Evolutionary conservation across 2,329 filamentous ascomycete genomes (phyloP), one percentile per base, ranked within the genome.

Genomic region (Diaporthe destruens): DNA sequence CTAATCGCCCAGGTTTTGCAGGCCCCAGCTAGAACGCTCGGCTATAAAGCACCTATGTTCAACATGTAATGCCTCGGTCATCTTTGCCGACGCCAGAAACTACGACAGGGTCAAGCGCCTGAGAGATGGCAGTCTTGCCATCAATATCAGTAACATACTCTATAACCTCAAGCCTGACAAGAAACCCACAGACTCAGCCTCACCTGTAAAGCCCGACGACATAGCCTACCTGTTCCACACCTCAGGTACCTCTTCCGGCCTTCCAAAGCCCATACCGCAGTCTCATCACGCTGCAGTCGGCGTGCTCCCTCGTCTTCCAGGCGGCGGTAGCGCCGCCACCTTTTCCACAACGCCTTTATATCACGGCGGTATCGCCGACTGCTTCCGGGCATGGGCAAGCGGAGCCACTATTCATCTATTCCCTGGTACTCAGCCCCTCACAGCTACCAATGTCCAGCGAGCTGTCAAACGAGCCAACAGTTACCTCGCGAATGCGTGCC

Each of bases 281-380:
- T 85, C 83, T 1, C 88, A 92, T 76, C 83, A 83, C 57, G 87
- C 84, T 14, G 88, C 86, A 3, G 84, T 90, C 4, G 87, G 86
- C 2, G 87, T 88, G 0, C 81, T 91, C 0, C 88, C 89, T 9
- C 79, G 79, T 3, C 84, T 91, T 11, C 75, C 77, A 0, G 75
- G 79, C 5, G 78, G 80, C 0, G 54, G 76, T 0, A 67, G 80
- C 3, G 77, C 81, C 2, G 86, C 88, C 0, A 91, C 89, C 0
- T 92, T 92, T 75, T 90, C 90, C 0, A 91, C 90, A 0, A 92
- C 90, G 3, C 90, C 91, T 0, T 82, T 92, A 0, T 92, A 91
- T 75, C 90, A 92, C 75, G 91, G 90, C 1, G 91, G 90, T 0
- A 84, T 91, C 11, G 88, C 90, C 1, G 91, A 92, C 77, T 84